These are phyloP conservation scores for Wilcoxina mikolae DNA, from an alignment of 495 filamentous ascomycete genomes.

Conservation along the genomic window DNA sequence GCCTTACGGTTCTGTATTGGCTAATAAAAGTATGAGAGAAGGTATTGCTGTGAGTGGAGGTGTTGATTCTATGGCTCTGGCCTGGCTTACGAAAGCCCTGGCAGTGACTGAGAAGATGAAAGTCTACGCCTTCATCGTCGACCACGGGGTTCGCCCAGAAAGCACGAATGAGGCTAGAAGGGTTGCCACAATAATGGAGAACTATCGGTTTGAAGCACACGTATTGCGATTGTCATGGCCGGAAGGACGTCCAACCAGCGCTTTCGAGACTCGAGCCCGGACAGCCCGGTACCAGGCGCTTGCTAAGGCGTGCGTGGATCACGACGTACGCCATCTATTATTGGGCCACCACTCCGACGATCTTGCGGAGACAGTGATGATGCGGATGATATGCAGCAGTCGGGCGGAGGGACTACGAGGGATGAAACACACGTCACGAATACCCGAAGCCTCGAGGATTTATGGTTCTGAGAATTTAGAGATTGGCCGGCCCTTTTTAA, in stretches of 20 bases:
- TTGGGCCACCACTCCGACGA: constrained; percentile 79
- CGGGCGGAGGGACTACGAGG: constrained; percentile 58
- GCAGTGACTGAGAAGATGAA: constrained; percentile 29
- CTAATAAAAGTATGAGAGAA: constrained; percentile 26
- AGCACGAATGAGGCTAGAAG: constrained; percentile 51
- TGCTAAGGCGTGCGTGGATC: constrained; percentile 42
- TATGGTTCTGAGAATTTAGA: constrained; percentile 51
- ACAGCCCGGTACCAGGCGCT: constrained; percentile 56
- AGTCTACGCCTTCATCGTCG: constrained; percentile 56
- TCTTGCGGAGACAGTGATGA: constrained; percentile 75
- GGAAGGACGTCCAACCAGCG: constrained; percentile 35
- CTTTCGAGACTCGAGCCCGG: constrained; percentile 65
- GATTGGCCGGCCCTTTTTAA: constrained; percentile 60
- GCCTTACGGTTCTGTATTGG: neutral
- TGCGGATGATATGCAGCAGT: constrained; percentile 72
- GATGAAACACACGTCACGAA: constrained; percentile 46
- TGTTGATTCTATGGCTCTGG: constrained; percentile 90
- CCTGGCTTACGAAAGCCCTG: constrained; percentile 48
- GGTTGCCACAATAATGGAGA: constrained; percentile 41
- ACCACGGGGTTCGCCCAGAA: constrained; percentile 57
- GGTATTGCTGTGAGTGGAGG: constrained; percentile 83
- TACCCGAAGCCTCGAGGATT: constrained; percentile 71
- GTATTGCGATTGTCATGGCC: constrained; percentile 33
- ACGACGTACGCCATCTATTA: constrained; percentile 42
- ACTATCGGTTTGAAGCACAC: constrained; percentile 12